Evolutionary conservation across 2,329 filamentous ascomycete genomes (phyloP).

Genomic region (Phyllosticta capitalensis): DNA sequence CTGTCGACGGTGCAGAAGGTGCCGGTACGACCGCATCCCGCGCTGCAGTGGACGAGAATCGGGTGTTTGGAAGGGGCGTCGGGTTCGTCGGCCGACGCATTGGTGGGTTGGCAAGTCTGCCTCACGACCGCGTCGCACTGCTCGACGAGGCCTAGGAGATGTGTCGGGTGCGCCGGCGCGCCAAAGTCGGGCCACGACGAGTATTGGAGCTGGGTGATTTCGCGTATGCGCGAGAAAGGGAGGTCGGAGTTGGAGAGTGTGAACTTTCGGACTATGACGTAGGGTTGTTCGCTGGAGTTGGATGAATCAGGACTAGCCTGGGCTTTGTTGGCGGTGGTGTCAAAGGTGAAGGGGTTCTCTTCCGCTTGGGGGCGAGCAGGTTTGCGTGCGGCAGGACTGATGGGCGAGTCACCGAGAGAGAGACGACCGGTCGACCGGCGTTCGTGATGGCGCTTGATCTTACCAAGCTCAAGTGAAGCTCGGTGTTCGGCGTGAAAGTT

Average conservation of each 20-base stretch:
- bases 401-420: slow-evolving; percentile 24
- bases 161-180: slow-evolving; percentile 76
- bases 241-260: slow-evolving; percentile 65
- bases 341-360: not conserved
- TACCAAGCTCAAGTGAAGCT: slow-evolving; percentile 59
- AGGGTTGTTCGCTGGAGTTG: slow-evolving; percentile 49
- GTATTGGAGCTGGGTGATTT: slow-evolving; percentile 92
- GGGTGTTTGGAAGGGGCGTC: slow-evolving; percentile 48
- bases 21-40: slow-evolving; percentile 89
- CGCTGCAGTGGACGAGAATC: slow-evolving; percentile 88
- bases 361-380: slow-evolving; percentile 15
- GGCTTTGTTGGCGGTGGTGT: not conserved
- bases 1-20: slow-evolving; percentile 96
- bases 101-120: slow-evolving; percentile 27
- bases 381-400: slow-evolving; percentile 18
- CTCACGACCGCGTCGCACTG: slow-evolving; percentile 65
- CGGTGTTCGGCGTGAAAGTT: slow-evolving; percentile 73
- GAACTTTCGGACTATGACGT: slow-evolving; percentile 79
- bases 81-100: slow-evolving; percentile 48
- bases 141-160: slow-evolving; percentile 83
- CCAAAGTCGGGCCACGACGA: slow-evolving; percentile 97
- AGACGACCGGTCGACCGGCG: not conserved
- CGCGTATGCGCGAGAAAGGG: slow-evolving; percentile 77
- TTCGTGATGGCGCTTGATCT: slow-evolving; percentile 37
- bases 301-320: not conserved